Evolutionary conservation across 2,329 filamentous ascomycete genomes (phyloP), one percentile per base, ranked within the genome.

Genomic region (Torrubiella hemipterigena): DNA sequence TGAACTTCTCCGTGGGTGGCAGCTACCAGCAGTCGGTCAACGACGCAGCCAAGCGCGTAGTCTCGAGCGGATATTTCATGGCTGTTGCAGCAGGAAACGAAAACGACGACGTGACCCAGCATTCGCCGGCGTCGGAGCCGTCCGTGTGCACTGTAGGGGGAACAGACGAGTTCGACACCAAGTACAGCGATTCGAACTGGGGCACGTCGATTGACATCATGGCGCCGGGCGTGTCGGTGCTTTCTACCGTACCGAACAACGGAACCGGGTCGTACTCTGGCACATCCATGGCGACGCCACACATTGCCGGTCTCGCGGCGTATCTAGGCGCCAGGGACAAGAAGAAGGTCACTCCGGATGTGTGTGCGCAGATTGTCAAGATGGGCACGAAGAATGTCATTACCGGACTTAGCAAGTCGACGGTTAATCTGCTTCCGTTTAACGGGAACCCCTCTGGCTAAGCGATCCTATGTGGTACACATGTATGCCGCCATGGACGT

Each of bases 1-100:
- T 63, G 39, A 66, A 61, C 50, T 65, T 69, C 63, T 65, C 59
- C 8, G 58, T 70, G 7, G 65, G 65, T 23, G 65, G 64, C 11
- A 29, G 37, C 32, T 48, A 83, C 44, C 67, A 93, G 30, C 86
- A 81, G 48, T 83, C 93, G 49, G 79, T 79, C 16, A 81, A 89
- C 48, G 85, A 93, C 52, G 81, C 82, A 29, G 83, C 84, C 38
- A 85, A 87, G 54, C 77, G 77, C 25, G 61, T 83, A 34, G 71
- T 75, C 44, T 82, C 91, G 54, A 44, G 48, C 1, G 65, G 65
- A 20, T 48, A 67, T 35, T 62, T 65, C 34, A 51, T 67, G 24
- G 63, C 59, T 34, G 65, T 67, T 12, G 66, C 66, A 5, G 64
- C 65, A 9, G 66, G 66, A 20, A 69, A 69, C 43, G 47, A 52